These are phyloP conservation scores for Globisporangium recalcitrans DNA, from an alignment of 352 stramenopile species.

Conservation along the genomic window DNA sequence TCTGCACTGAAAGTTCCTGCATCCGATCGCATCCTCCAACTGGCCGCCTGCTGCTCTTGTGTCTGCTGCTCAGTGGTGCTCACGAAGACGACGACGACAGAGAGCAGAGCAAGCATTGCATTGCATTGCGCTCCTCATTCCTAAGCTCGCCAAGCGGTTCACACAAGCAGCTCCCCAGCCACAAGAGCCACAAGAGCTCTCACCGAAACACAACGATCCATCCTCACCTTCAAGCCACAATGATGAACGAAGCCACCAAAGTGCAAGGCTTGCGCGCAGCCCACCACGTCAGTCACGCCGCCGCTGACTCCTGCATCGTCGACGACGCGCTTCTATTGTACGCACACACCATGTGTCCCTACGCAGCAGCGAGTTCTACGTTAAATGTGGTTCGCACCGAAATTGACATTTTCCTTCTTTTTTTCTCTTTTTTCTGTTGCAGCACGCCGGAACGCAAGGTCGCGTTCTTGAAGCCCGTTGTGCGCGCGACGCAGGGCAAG, in stretches of 20 bases:
- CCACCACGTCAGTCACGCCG: background rate
- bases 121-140: background rate
- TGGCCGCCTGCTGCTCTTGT: background rate
- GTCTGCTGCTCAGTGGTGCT: conserved; percentile 1
- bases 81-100: conserved; percentile 1
- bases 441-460: conserved; percentile 18
- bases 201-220: too few species aligned
- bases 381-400: background rate
- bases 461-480: conserved; percentile 12
- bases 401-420: conserved; percentile 3
- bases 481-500: conserved; percentile 14
- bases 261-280: background rate
- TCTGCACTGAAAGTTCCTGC: conserved; percentile 3
- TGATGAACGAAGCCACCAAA: conserved; percentile 3
- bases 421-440: background rate
- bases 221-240: background rate
- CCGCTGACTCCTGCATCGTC: background rate
- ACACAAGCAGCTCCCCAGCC: background rate
- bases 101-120: background rate
- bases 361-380: too few species aligned
- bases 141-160: background rate
- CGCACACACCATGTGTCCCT: background rate
- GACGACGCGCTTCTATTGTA: conserved; percentile 6
- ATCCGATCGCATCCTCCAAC: background rate
- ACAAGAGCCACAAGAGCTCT: background rate